These are phyloP conservation scores for Vinca minor DNA, from an alignment of 257 asterid genomes.

Conservation along the genomic window DNA sequence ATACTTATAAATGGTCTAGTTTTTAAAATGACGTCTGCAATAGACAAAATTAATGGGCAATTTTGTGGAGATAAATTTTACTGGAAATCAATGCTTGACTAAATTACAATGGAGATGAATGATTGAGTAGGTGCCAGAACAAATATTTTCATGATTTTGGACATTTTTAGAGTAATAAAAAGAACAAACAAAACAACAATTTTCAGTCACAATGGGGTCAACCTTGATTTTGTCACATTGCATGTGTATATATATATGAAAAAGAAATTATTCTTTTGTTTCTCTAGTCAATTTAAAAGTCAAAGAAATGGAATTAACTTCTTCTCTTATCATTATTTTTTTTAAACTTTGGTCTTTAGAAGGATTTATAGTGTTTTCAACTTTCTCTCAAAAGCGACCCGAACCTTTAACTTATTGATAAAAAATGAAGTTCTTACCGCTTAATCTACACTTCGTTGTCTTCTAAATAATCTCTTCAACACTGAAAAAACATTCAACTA, in stretches of 20 bases:
- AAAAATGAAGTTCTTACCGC: no score
- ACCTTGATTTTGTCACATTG: slow-evolving; percentile 9
- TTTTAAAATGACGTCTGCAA: slow-evolving; percentile 1
- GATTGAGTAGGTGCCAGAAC: background rate
- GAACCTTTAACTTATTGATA: no score
- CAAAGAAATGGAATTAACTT: slow-evolving; percentile 7
- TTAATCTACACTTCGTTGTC: no score
- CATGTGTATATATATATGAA: background rate
- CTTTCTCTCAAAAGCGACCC: no score
- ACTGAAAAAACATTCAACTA: no score
- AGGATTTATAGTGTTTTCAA: no score
- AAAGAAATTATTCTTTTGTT: slow-evolving; percentile 12
- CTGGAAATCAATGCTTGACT: slow-evolving; percentile 3
- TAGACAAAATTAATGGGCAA: background rate
- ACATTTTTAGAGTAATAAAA: background rate
- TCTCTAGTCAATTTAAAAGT: slow-evolving; percentile 14
- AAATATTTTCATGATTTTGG: background rate
- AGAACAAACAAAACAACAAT: background rate
- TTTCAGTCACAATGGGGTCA: background rate
- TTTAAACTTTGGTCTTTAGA: no score
- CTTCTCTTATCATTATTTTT: background rate
- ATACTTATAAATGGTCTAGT: no score
- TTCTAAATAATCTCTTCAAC: no score
- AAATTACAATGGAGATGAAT: background rate
- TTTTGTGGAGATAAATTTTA: background rate